Conservation (phyloP, 148 eudicot genomes). For the Heliamphora exappendiculata region DNA sequence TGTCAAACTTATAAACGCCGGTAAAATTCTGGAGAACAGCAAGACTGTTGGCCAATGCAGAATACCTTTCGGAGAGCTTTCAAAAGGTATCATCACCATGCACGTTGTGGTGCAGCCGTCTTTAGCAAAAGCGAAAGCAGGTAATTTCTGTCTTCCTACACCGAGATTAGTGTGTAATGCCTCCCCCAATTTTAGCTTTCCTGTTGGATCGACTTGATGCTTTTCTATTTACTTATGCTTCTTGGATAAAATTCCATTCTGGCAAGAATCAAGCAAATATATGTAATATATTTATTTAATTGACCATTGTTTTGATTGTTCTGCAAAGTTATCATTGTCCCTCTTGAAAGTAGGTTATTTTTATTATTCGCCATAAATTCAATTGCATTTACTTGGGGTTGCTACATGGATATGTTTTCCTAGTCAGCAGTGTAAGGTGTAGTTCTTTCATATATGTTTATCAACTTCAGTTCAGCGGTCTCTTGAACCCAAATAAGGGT, state of each 20-base stretch:
- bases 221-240: neutral
- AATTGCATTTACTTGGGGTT: neutral
- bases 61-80: constrained; percentile 63
- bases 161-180: neutral
- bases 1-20: constrained; percentile 68
- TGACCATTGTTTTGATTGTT: neutral
- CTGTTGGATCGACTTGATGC: neutral
- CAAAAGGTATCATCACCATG: constrained; percentile 65
- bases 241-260: neutral
- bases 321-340: too few species aligned
- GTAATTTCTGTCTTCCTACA: constrained; percentile 26
- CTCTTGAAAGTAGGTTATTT: neutral
- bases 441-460: too few species aligned
- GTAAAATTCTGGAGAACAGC: constrained; percentile 81
- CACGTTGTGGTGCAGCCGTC: constrained; percentile 92
- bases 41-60: constrained; percentile 80
- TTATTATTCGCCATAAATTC: neutral
- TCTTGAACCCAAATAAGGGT: neutral
- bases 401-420: neutral
- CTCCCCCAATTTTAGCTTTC: neutral
- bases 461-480: neutral
- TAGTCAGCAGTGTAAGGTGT: too few species aligned
- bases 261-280: neutral
- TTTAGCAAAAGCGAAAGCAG: constrained; percentile 63
- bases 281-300: neutral